Evolutionary conservation across 306 rosid genomes (phyloP).

Genomic region (Senna tora): DNA sequence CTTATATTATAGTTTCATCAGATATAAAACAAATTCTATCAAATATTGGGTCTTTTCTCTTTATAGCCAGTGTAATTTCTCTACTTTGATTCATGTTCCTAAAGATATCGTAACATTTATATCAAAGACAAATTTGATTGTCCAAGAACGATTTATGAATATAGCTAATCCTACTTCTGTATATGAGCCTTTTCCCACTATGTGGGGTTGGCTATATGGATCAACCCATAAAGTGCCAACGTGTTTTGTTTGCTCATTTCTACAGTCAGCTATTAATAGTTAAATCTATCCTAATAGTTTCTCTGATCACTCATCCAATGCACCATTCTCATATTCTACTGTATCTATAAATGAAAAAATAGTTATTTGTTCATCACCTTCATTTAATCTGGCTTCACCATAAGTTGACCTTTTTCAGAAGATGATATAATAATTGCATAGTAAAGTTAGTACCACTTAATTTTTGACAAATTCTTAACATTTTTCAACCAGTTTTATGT

Average conservation of each 20-base stretch:
- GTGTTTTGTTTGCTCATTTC: too few species aligned
- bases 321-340: too few species aligned
- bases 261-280: too few species aligned
- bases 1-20: neutral
- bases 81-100: neutral
- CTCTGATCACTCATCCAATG: too few species aligned
- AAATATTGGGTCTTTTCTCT: neutral
- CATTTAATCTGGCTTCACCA: neutral
- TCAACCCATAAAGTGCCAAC: too few species aligned
- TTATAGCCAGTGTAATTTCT: neutral
- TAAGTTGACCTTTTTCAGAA: too few species aligned
- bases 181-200: too few species aligned
- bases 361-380: neutral
- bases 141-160: neutral
- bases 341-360: neutral
- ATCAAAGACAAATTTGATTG: neutral
- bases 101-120: neutral
- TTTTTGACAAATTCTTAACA: neutral
- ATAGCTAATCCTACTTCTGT: neutral
- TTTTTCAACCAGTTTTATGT: slow-evolving; percentile 6
- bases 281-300: too few species aligned
- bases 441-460: neutral
- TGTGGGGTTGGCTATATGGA: too few species aligned
- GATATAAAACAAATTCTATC: neutral
- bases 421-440: too few species aligned